Conservation (phyloP, 2,329 filamentous ascomycete species). For the Talaromyces funiculosus region DNA sequence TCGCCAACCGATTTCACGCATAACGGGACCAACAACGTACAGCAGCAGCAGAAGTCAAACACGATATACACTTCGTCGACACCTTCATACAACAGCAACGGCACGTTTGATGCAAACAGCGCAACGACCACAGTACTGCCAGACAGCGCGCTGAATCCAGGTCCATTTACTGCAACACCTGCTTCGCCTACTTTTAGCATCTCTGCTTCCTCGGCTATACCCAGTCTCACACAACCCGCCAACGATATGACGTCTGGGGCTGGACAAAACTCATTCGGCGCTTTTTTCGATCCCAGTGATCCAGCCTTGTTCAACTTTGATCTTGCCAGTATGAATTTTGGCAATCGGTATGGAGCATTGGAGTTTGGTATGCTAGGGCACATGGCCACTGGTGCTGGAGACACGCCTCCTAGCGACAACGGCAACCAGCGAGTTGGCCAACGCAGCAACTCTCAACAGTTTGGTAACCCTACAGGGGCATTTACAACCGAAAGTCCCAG, state of each 20-base stretch:
- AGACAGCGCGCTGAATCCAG: constrained; percentile 37
- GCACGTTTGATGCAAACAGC: constrained; percentile 35
- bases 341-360: constrained; percentile 89
- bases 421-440: constrained; percentile 39
- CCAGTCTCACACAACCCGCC: constrained; percentile 45
- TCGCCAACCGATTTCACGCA: constrained; percentile 23
- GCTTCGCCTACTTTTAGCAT: constrained; percentile 66
- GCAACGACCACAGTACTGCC: constrained; percentile 39
- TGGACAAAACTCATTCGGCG: constrained; percentile 43
- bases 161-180: constrained; percentile 60
- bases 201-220: constrained; percentile 35
- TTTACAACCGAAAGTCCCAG: constrained; percentile 43
- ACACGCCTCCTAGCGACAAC: constrained; percentile 65
- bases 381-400: constrained; percentile 86
- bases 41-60: constrained; percentile 38
- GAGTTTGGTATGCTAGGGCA: constrained; percentile 96
- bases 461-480: constrained; percentile 31
- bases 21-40: constrained; percentile 27
- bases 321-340: constrained; percentile 87
- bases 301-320: constrained; percentile 94
- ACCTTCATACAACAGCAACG: constrained; percentile 25
- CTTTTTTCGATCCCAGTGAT: constrained; percentile 84
- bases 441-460: constrained; percentile 36
- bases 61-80: constrained; percentile 26
- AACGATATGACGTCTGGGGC: constrained; percentile 47